Percentiles rank a stretch among this genome's conserved stretches.
phyloP scores from a whole-genome alignment of 148 eudicot genomes.

The Amaranthus palmeri region DNA sequence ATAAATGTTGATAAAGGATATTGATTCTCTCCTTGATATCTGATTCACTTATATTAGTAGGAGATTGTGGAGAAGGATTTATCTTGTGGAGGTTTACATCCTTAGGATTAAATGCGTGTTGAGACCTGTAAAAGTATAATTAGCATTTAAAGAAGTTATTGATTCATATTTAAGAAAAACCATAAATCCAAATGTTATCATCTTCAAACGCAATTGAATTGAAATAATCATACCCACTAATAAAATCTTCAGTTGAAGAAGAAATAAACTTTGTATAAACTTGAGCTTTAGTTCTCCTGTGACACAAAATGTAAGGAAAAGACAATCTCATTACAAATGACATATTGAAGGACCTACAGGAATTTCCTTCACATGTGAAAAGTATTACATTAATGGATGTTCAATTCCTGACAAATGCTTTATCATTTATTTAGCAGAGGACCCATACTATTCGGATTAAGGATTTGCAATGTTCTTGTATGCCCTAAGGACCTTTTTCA shows the following conservation, averaged over 20 bases:
- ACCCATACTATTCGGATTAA: too few relatives aligned
- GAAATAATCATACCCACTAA: conserved; percentile 51
- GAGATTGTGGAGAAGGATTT: conserved; percentile 29
- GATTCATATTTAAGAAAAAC: neutral
- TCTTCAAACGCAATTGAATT: neutral
- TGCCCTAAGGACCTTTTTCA: too few relatives aligned
- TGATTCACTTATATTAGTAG: conserved; percentile 39
- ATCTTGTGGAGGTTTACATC: conserved; percentile 42
- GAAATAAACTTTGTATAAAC: conserved; percentile 30
- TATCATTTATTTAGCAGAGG: too few relatives aligned
- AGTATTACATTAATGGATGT: neutral
- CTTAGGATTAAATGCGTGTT: conserved; percentile 80
- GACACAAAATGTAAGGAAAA: conserved; percentile 1
- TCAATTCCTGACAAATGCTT: too few relatives aligned
- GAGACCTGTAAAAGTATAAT: conserved; percentile 39
- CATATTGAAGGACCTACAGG: neutral
- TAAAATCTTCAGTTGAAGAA: conserved; percentile 42
- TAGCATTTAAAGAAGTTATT: neutral
- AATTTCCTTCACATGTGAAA: neutral
- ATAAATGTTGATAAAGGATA: conserved; percentile 49
- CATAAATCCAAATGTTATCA: neutral
- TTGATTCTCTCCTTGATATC: conserved; percentile 66
- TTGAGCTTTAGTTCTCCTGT: conserved; percentile 42
- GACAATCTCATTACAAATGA: neutral
- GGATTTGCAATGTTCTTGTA: too few relatives aligned